phyloP scores from a whole-genome alignment of 2,329 filamentous ascomycete species.

The Penicillium sp. region DNA sequence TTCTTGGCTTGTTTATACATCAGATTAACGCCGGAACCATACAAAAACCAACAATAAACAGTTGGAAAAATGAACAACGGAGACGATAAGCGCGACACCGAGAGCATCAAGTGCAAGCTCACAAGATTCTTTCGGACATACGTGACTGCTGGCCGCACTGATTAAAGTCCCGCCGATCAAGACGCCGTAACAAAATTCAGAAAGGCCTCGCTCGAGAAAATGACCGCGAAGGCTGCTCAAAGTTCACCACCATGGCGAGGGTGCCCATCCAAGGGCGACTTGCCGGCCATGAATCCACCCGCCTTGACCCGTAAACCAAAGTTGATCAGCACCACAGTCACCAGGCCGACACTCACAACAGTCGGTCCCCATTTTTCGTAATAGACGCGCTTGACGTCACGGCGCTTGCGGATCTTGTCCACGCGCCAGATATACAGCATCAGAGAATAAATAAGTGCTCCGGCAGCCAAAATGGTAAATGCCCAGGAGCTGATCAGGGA shows the following conservation, averaged over 20 bases:
- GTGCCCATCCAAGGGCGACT: constrained; percentile 4
- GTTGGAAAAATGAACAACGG: too few species aligned
- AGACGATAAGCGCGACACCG: too few species aligned
- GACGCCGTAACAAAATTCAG: too few species aligned
- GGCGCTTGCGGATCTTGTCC: constrained; percentile 71
- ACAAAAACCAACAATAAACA: too few species aligned
- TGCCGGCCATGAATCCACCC: constrained; percentile 23
- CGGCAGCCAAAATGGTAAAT: constrained; percentile 75
- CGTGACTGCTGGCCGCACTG: too few species aligned
- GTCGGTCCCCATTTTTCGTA: constrained; percentile 86
- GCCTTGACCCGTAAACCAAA: constrained; percentile 71
- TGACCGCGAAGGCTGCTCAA: background rate
- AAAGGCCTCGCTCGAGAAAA: too few species aligned
- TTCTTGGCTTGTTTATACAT: background rate
- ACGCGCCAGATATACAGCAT: constrained; percentile 84
- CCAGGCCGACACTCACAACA: constrained; percentile 64
- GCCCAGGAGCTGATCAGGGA: constrained; percentile 65
- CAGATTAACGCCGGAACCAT: background rate
- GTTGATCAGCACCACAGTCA: constrained; percentile 69
- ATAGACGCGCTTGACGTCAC: constrained; percentile 68
- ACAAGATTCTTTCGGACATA: too few species aligned
- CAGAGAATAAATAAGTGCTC: constrained; percentile 76
- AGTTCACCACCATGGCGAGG: constrained; percentile 14
- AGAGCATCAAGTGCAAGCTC: too few species aligned
- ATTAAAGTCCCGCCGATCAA: too few species aligned